A percentile compares a stretch with the other conserved stretches of the same genome.
Evolutionary conservation across 306 rosid species (phyloP).

Genomic region (Lathyrus tuberosus): DNA sequence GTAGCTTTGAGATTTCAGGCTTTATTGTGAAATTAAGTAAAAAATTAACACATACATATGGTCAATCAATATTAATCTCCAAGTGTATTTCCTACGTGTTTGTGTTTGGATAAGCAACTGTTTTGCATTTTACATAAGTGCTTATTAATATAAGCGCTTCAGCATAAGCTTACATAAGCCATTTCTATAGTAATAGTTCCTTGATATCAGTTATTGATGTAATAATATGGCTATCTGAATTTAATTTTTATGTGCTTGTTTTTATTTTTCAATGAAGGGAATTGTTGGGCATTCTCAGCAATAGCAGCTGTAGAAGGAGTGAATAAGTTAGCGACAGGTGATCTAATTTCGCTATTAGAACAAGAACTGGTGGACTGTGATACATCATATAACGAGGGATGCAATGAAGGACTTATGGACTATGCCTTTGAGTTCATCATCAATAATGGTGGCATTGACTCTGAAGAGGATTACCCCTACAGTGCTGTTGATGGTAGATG

Average conservation of each 20-base stretch:
- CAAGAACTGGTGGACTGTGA: slow-evolving; percentile 97
- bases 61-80: background rate
- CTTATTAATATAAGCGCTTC: too few relatives aligned
- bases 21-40: background rate
- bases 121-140: too few relatives aligned
- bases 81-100: background rate
- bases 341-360: slow-evolving; percentile 78
- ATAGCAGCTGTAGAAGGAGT: slow-evolving; percentile 77
- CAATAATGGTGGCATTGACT: slow-evolving; percentile 85
- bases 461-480: slow-evolving; percentile 91
- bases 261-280: slow-evolving; percentile 60
- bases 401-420: slow-evolving; percentile 97
- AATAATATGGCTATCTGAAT: background rate
- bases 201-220: background rate
- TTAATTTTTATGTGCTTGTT: background rate
- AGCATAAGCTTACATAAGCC: too few relatives aligned
- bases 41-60: background rate
- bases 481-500: slow-evolving; percentile 63
- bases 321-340: slow-evolving; percentile 80
- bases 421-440: slow-evolving; percentile 85
- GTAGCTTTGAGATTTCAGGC: background rate
- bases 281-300: slow-evolving; percentile 99
- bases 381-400: slow-evolving; percentile 74
- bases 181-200: too few relatives aligned
- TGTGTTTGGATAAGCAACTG: too few relatives aligned